These are phyloP conservation scores for Aspergillus pseudonomiae DNA, from an alignment of 2,329 filamentous ascomycete genomes.

Conservation along the genomic window DNA sequence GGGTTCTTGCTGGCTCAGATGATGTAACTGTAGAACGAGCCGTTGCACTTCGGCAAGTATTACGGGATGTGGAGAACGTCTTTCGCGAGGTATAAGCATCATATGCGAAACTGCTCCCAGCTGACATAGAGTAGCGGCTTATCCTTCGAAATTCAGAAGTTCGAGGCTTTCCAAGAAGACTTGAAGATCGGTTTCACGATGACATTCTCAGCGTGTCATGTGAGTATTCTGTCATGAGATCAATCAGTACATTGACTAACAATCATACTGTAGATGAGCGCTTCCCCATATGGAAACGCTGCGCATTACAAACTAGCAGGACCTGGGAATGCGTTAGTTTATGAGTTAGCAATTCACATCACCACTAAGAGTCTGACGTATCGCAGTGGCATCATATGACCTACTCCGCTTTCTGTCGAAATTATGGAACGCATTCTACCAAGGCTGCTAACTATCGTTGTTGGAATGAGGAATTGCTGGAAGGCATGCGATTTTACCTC, in stretches of 20 bases:
- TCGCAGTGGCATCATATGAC: slow-evolving; percentile 14
- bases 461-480: slow-evolving; percentile 23
- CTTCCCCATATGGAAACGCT: slow-evolving; percentile 5
- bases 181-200: slow-evolving; percentile 7
- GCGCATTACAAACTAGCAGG: slow-evolving; percentile 12
- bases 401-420: slow-evolving; percentile 22
- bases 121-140: slow-evolving; percentile 10
- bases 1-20: slow-evolving; percentile 19
- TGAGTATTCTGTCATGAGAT: background rate
- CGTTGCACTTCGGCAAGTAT: slow-evolving; percentile 11
- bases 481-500: background rate
- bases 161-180: background rate
- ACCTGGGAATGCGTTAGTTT: slow-evolving; percentile 18
- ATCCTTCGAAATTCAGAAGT: background rate
- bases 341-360: background rate
- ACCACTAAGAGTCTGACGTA: background rate
- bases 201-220: slow-evolving; percentile 8
- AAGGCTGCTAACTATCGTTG: background rate
- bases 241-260: background rate
- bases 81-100: slow-evolving; percentile 13
- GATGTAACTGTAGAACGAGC: slow-evolving; percentile 17
- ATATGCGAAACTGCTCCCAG: background rate
- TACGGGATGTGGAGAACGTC: slow-evolving; percentile 12
- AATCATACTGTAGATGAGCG: background rate
- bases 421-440: slow-evolving; percentile 16